Conservation (phyloP, 1,139 yeast genomes). For the Yarrowia galli region DNA sequence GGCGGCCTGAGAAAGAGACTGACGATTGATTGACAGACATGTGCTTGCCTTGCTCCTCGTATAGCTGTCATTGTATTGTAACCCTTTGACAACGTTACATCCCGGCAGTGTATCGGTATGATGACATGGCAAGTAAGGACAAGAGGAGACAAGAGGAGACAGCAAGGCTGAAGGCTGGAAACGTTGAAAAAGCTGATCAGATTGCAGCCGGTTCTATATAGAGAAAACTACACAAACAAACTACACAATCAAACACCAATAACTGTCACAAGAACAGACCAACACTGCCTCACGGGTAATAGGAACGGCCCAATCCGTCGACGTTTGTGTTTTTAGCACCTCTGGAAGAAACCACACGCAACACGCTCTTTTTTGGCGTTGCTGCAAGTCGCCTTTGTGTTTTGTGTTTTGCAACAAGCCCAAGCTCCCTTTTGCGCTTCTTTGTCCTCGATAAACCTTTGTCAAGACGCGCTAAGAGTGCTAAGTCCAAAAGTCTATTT, state of each 20-base stretch:
- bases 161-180: not conserved
- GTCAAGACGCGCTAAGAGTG: slow-evolving; percentile 2
- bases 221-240: too few relatives aligned
- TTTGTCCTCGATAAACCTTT: slow-evolving; percentile 2
- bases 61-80: not conserved
- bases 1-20: too few relatives aligned
- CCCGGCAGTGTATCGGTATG: not conserved
- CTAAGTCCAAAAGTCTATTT: not conserved
- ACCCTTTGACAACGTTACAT: not conserved
- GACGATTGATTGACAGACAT: not conserved
- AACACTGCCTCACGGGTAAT: not conserved
- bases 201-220: too few relatives aligned
- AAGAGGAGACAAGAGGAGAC: too few relatives aligned
- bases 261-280: too few relatives aligned
- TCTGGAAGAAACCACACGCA: not conserved
- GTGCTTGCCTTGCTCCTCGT: not conserved
- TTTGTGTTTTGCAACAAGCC: not conserved
- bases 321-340: not conserved
- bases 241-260: too few relatives aligned
- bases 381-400: not conserved
- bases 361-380: slow-evolving; percentile 16
- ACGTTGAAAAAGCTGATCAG: too few relatives aligned
- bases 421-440: not conserved
- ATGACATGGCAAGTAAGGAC: too few relatives aligned
- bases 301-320: not conserved